Percentiles rank a stretch among this genome's conserved stretches.
Evolutionary conservation across 106 monocot genomes (phyloP).

Genomic region (Vanilla planifolia): DNA sequence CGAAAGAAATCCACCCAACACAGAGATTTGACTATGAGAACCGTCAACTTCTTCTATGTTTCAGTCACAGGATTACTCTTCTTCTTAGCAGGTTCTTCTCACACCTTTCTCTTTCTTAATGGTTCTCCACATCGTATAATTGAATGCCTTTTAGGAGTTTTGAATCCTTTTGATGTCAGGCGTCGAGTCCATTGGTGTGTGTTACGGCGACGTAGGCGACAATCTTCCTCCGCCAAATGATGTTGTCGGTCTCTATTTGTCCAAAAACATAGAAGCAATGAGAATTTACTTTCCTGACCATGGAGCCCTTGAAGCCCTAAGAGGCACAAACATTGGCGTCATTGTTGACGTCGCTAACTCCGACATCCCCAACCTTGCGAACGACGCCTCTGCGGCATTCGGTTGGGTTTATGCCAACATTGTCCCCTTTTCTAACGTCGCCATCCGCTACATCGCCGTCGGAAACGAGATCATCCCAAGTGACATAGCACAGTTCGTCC

Average conservation of each 20-base stretch:
- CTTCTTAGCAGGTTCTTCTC: no score
- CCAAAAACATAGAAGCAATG: constrained; percentile 20
- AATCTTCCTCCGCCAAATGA: constrained; percentile 28
- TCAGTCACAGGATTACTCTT: no score
- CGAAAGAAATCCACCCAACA: no score
- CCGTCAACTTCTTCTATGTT: no score
- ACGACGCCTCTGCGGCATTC: not conserved
- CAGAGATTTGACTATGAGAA: no score
- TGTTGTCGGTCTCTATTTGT: constrained; percentile 28
- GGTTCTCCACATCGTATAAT: no score
- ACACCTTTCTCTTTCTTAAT: no score
- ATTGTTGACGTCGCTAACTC: constrained; percentile 22
- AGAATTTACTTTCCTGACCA: constrained; percentile 25
- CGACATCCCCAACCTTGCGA: constrained; percentile 16
- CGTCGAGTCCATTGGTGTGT: constrained; percentile 20
- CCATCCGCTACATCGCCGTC: not conserved
- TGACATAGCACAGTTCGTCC: not conserved
- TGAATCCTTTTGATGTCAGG: no score
- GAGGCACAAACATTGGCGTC: constrained; percentile 29
- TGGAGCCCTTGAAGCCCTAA: constrained; percentile 22
- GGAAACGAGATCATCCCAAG: not conserved
- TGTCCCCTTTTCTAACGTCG: not conserved
- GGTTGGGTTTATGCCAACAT: not conserved
- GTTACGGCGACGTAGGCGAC: constrained; percentile 27
- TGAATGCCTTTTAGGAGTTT: no score